Base-by-base conservation (phyloP, 306 rosid genomes). In the Cucumis melo region DNA sequence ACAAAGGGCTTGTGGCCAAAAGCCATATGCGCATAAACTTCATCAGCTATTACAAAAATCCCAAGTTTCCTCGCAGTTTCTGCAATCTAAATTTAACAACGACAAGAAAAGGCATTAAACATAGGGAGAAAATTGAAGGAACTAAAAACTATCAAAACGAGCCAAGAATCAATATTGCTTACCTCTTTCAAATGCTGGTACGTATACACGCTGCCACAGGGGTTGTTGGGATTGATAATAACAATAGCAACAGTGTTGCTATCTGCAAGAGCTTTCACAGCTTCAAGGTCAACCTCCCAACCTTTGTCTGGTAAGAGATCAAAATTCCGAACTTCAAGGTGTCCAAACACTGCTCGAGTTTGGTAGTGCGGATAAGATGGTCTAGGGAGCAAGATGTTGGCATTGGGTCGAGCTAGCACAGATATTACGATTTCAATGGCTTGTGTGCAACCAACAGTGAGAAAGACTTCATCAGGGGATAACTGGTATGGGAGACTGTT, bases 331-430 rank as follows among this genome's bases (percentile, higher is more conserved):
- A 87, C 86, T 80, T 91, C 89, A 32, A 88, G 93, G 56, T 5
- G 53, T 58, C 62, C 72, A 54, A 71, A 84, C 67, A 78, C 56
- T 0, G 90, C 89, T 65, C 88, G 83, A 53, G 87, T 42, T 79
- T 74, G 83, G 63, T 87, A 91, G 1, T 84, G 91, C 3, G 96
- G 93, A 62, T 80, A 91, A 16, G 91, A 86, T 60, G 93, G 96
- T 77, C 87, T 82, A 21, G 96, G 88, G 27, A 91, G 88, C 54
- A 91, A 88, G 83, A 91, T 91, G 81, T 88, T 88, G 65, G 89
- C 90, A 51, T 82, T 87, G 2, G 93, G 88, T 14, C 87, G 83
- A 13, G 93, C 87, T 55, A 91, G 86, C 23, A 83, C 91, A 65
- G 88, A 73, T 20, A 85, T 62, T 61, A 85, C 68, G 64, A 87